phyloP scores from a whole-genome alignment of 2,329 filamentous ascomycete species.

The Claviceps digitariae region DNA sequence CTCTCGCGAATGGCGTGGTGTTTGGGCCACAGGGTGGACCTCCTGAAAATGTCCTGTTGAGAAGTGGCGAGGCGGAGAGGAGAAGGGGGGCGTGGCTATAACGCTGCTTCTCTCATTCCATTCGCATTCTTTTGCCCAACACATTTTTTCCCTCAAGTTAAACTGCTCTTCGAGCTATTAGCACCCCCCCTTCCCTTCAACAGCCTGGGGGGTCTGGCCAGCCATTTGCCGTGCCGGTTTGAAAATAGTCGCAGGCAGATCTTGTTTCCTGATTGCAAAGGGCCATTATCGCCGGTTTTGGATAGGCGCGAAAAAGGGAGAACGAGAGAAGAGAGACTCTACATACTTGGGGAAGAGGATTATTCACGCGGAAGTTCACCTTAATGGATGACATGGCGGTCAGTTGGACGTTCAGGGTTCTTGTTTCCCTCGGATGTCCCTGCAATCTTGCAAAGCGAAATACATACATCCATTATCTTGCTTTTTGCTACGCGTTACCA shows the following conservation, averaged over 20 bases:
- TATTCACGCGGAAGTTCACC: neutral
- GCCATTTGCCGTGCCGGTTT: neutral
- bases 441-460: too few relatives aligned
- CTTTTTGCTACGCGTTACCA: neutral
- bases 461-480: too few relatives aligned
- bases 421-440: neutral
- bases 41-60: neutral
- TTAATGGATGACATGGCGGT: neutral
- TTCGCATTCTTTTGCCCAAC: neutral
- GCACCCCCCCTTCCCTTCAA: neutral
- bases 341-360: neutral
- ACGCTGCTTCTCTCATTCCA: neutral
- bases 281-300: neutral
- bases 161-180: neutral
- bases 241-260: neutral
- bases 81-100: neutral
- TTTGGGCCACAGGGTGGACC: neutral
- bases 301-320: neutral
- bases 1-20: neutral
- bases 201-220: neutral
- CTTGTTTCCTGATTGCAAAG: neutral
- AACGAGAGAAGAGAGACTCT: neutral
- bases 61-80: neutral
- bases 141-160: neutral
- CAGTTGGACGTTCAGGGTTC: neutral